Percentiles rank a stretch among this genome's conserved stretches.
These are phyloP conservation scores for Clavispora carvajalis DNA, from an alignment of 805 yeast genomes.

Conservation along the genomic window DNA sequence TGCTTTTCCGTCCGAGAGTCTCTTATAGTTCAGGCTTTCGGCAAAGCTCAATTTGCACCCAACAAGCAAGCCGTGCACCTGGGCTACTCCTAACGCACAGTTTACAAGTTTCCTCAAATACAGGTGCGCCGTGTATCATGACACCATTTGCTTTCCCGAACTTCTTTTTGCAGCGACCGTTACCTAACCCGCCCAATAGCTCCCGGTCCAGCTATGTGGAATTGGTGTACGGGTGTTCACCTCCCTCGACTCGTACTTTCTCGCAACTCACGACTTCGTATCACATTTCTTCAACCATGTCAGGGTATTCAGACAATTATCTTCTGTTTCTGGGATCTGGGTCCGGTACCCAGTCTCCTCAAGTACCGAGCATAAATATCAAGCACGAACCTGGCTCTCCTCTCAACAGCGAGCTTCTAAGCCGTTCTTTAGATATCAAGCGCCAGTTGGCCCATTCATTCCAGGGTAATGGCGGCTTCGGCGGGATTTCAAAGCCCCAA, in stretches of 20 bases:
- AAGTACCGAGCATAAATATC: conserved; percentile 28
- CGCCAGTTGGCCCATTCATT: conserved; percentile 38
- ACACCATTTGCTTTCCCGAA: too few relatives aligned
- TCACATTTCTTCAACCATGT: neutral
- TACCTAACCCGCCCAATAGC: too few relatives aligned
- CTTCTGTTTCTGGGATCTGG: conserved; percentile 5
- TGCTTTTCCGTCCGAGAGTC: too few relatives aligned
- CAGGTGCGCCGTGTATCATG: too few relatives aligned
- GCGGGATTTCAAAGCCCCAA: conserved; percentile 36
- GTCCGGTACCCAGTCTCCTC: conserved; percentile 7
- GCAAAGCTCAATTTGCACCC: too few relatives aligned
- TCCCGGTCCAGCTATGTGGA: too few relatives aligned
- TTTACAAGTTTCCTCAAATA: too few relatives aligned
- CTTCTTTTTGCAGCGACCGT: too few relatives aligned
- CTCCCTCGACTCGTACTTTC: neutral
- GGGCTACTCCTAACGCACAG: too few relatives aligned
- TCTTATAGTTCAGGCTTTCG: too few relatives aligned
- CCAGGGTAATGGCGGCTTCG: conserved; percentile 18
- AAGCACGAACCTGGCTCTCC: conserved; percentile 18
- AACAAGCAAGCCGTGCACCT: too few relatives aligned
- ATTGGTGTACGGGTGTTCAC: conserved; percentile 1
- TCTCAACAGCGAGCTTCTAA: conserved; percentile 20
- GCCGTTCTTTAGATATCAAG: conserved; percentile 33
- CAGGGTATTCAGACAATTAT: conserved; percentile 1
- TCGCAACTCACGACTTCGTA: too few relatives aligned